phyloP scores from a whole-genome alignment of 805 yeast genomes.

The Pichia thaimueangensis region DNA sequence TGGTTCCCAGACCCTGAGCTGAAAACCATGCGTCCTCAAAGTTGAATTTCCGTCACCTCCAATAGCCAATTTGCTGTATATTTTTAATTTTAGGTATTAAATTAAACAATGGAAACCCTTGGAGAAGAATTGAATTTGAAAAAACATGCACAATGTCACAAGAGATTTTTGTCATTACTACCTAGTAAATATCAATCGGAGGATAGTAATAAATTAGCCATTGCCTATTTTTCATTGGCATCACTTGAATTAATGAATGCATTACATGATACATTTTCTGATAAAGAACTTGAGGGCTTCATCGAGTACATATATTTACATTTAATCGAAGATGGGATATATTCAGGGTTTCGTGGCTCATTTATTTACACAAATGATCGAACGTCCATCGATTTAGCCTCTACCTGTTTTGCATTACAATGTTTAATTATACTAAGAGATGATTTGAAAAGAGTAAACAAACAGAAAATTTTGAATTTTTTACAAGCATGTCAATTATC shows the following conservation, averaged over 20 bases:
- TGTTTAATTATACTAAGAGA: constrained; percentile 46
- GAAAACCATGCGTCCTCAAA: too few relatives aligned
- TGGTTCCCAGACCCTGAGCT: too few relatives aligned
- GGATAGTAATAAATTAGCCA: constrained; percentile 63
- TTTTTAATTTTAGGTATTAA: too few relatives aligned
- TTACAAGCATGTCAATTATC: constrained; percentile 54
- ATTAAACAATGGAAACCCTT: too few relatives aligned
- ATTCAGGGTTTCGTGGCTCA: constrained; percentile 54
- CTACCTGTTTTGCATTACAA: constrained; percentile 71
- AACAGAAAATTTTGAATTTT: constrained; percentile 42
- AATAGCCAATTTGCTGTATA: too few relatives aligned
- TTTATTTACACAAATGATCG: constrained; percentile 45
- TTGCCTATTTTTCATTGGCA: constrained; percentile 63
- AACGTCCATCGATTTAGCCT: constrained; percentile 53
- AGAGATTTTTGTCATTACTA: constrained; percentile 25
- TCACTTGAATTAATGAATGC: constrained; percentile 46
- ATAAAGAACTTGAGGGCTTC: constrained; percentile 27
- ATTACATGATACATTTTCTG: constrained; percentile 23
- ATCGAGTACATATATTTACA: constrained; percentile 43
- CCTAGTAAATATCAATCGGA: constrained; percentile 51
- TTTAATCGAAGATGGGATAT: constrained; percentile 30
- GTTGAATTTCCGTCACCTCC: too few relatives aligned
- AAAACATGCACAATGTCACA: constrained; percentile 27
- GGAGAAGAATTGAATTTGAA: constrained; percentile 14
- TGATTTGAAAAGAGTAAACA: constrained; percentile 35